Evolutionary conservation across 371 early-diverging fungal genomes (phyloP), one percentile per base, ranked within the genome.

Genomic region (Smittium mucronatum): DNA sequence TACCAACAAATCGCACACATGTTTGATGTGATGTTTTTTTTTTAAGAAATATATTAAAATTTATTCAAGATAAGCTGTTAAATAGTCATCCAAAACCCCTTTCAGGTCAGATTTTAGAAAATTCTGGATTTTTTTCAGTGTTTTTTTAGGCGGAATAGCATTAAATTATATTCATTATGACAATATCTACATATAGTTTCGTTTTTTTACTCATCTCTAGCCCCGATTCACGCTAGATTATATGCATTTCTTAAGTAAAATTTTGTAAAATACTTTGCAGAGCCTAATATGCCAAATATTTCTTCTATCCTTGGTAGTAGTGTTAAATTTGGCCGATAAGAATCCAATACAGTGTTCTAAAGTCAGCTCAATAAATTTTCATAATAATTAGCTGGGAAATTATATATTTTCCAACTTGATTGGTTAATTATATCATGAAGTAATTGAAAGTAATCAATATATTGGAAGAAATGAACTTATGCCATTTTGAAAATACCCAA

Each of bases 111-210:
- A 36, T 11, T 67, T 36, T 11, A 67, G 5, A 25, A 63, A 57
- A 30, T 63, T 5, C 34, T 67, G 67, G 67, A 67, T 57, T 25
- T 36, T 67, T 67, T 81, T 82, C 0, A 79, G 34, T 32, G 73
- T 70, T 78, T 74, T 0, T 69, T 57, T 0, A 87, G 70, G 0
- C 82, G 82, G 71, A 86, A 83, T 0, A 85, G 82, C 79, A 86
- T 78, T 0, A 82, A 80, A 11, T 68, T 25, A 63, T 71, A 84
- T 63, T 83, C 76, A 70, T 70, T 86, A 0, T 71, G 71, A 0
- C 84, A 82, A 28, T 66, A 74, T 2, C 73, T 59, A 0, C 82
- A 79, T 0, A 75, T 67, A 73, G 86, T 84, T 0, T 84, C 83
- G 0, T 85, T 85, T 32, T 85, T 82, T 17, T 71, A 65, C 1